Conservation (phyloP, 2,329 filamentous ascomycete genomes). For the Ceratocystis alfenasii region DNA sequence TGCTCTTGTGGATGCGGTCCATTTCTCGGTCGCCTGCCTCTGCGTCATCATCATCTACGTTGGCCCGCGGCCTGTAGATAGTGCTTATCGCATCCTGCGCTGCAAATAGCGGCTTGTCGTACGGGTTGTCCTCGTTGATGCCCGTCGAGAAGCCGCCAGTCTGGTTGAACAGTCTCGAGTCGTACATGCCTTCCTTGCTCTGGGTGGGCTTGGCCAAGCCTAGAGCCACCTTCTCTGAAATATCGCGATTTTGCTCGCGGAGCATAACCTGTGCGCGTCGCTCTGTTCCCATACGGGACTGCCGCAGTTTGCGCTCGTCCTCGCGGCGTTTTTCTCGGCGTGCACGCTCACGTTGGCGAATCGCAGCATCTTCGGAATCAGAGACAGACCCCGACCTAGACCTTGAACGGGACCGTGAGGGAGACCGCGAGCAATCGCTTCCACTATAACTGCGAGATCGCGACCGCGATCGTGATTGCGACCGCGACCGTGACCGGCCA, state of each 20-base stretch:
- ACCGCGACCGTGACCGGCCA: conserved; percentile 2
- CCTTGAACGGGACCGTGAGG: conserved; percentile 29
- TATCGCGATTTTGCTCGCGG: conserved; percentile 89
- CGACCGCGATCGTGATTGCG: background rate
- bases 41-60: conserved; percentile 63
- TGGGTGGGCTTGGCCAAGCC: conserved; percentile 91
- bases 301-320: conserved; percentile 77
- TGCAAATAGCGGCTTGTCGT: conserved; percentile 93
- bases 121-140: conserved; percentile 94
- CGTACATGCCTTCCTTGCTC: conserved; percentile 89
- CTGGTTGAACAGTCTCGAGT: conserved; percentile 90
- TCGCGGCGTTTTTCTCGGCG: conserved; percentile 69
- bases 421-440: conserved; percentile 33
- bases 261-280: conserved; percentile 85
- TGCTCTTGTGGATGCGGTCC: conserved; percentile 75
- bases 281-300: conserved; percentile 92
- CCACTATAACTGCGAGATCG: conserved; percentile 27
- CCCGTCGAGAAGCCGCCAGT: conserved; percentile 79
- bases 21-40: conserved; percentile 71
- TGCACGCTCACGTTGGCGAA: conserved; percentile 63
- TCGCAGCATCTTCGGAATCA: conserved; percentile 54
- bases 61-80: conserved; percentile 75
- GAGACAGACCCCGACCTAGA: conserved; percentile 29
- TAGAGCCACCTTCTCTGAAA: conserved; percentile 90
- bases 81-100: conserved; percentile 89